phyloP scores from a whole-genome alignment of 805 yeast genomes.

The Starmerella apis region DNA sequence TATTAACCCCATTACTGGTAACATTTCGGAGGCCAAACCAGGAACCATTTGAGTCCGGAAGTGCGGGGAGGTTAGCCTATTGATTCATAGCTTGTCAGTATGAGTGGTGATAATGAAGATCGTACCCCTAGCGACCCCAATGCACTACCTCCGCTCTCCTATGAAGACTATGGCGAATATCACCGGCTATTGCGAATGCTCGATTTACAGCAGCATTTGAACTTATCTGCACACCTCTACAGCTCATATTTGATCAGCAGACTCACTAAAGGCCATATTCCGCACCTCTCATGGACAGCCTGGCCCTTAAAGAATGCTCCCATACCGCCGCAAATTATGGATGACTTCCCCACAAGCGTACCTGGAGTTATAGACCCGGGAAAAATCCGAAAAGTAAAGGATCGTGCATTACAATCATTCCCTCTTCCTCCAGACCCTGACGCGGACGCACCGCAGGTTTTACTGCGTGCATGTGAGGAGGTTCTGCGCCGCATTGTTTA shows the following conservation, averaged over 20 bases:
- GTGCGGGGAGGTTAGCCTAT: no score
- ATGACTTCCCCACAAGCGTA: slow-evolving; percentile 10
- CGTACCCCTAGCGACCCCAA: background rate
- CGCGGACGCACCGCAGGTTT: slow-evolving; percentile 8
- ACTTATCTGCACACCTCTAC: slow-evolving; percentile 57
- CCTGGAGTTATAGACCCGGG: slow-evolving; percentile 9
- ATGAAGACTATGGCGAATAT: slow-evolving; percentile 1
- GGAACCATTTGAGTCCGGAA: no score
- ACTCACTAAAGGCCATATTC: slow-evolving; percentile 28
- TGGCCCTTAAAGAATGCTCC: slow-evolving; percentile 47
- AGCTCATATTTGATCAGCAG: slow-evolving; percentile 41
- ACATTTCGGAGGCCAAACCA: no score
- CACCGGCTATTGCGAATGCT: slow-evolving; percentile 16
- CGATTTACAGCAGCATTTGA: slow-evolving; percentile 30
- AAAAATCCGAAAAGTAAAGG: background rate
- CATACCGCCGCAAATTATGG: slow-evolving; percentile 19
- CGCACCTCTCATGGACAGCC: slow-evolving; percentile 39
- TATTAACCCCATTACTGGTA: no score
- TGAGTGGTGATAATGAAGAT: background rate
- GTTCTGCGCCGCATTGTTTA: slow-evolving; percentile 23
- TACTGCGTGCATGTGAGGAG: slow-evolving; percentile 25
- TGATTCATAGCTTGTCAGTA: no score
- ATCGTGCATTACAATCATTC: background rate
- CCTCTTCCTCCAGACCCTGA: slow-evolving; percentile 2
- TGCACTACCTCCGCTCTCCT: slow-evolving; percentile 1